Base-by-base conservation (phyloP, 2,329 filamentous ascomycete species). In the Lasiodiplodia sp. region DNA sequence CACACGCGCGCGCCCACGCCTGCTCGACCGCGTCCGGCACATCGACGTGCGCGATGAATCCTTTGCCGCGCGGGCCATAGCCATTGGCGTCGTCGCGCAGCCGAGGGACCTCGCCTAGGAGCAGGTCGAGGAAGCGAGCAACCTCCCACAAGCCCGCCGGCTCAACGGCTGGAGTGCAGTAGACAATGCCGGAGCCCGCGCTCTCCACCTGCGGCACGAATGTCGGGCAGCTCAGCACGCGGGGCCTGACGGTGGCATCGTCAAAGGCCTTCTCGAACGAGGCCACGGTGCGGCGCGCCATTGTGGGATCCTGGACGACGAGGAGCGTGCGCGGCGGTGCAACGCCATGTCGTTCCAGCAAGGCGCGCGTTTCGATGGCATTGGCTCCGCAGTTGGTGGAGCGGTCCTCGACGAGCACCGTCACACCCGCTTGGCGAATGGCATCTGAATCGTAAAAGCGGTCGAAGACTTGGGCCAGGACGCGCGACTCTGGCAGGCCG, bases 361-460 rank as follows among this genome's bases (percentile, higher is more conserved):
- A 66, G 8, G 75, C 74, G 4, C 75, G 72, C 23, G 77, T 79
- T 52, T 81, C 75, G 2, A 72, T 71, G 5, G 83, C 83, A 70
- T 84, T 84, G 14, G 78, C 77, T 18, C 82, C 82, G 70, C 82
- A 84, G 68, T 84, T 84, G 0, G 82, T 83, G 0, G 81, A 83
- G n/a, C 76, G 69, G 55, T 82, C 79, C 68, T 85, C 83, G 8
- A 84, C 66, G 3, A 84, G 71, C 23, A 84, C 74, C 8, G 66
- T 71, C 21, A 78, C 76, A 12, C 76, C 74, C 16, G 69, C 53
- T 2, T 63, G 69, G 12, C 67, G 72, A 21, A 80, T 71, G 14
- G 69, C 72, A 1, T 68, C 34, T 3, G 72, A 28, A 49, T 76
- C 75, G 68, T 75, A 80, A 69, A 72, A 78, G 7, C 60, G 73